These are phyloP conservation scores for Aureobasidium sp. DNA, from an alignment of 2,329 filamentous ascomycete genomes.

Conservation along the genomic window DNA sequence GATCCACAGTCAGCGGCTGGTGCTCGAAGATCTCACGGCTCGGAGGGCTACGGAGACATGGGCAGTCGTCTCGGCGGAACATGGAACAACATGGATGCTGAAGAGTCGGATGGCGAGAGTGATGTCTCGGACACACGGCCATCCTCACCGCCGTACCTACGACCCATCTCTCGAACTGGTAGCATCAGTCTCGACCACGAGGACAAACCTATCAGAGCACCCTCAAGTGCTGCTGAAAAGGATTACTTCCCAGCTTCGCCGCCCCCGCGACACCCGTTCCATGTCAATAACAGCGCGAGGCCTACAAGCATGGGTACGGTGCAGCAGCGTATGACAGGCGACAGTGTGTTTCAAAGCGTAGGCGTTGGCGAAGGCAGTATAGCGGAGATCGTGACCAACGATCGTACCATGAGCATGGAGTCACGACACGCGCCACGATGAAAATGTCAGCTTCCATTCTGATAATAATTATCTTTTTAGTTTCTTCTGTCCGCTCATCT, in stretches of 20 bases:
- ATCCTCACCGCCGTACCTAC: slow-evolving; percentile 15
- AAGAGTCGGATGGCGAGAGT: slow-evolving; percentile 10
- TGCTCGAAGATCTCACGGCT: slow-evolving; percentile 6
- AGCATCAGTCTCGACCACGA: slow-evolving; percentile 16
- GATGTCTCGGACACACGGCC: neutral
- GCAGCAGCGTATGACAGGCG: slow-evolving; percentile 17
- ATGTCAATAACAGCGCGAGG: slow-evolving; percentile 4
- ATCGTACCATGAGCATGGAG: slow-evolving; percentile 17
- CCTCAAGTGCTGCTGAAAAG: slow-evolving; percentile 2
- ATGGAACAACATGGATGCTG: slow-evolving; percentile 16
- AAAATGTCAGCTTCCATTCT: too few species aligned
- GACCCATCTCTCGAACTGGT: slow-evolving; percentile 16
- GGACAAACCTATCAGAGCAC: neutral
- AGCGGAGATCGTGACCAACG: slow-evolving; percentile 15
- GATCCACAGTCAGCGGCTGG: slow-evolving; percentile 13
- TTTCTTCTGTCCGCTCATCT: neutral
- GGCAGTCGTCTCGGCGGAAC: slow-evolving; percentile 17
- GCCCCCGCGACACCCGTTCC: slow-evolving; percentile 2
- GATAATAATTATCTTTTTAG: neutral
- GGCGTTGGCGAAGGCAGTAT: slow-evolving; percentile 17
- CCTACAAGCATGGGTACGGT: slow-evolving; percentile 19
- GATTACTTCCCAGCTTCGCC: slow-evolving; percentile 4
- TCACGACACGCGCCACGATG: slow-evolving; percentile 3
- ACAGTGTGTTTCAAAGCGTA: slow-evolving; percentile 16
- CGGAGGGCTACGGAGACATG: slow-evolving; percentile 12